Base-by-base conservation (phyloP, 2,329 filamentous ascomycete species). In the Aspergillus sp. region DNA sequence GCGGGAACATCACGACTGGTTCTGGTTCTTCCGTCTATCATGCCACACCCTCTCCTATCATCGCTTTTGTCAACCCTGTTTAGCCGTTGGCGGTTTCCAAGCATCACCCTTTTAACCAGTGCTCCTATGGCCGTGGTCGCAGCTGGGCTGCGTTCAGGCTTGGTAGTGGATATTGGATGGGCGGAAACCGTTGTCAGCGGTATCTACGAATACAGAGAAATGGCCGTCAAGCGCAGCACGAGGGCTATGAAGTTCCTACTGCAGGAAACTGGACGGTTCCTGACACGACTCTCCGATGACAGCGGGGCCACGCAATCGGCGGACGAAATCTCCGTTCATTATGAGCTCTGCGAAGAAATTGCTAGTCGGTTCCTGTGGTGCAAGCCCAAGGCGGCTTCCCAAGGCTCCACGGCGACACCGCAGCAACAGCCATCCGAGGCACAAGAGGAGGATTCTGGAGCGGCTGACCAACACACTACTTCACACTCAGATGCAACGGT, bases 101-200 rank as follows among this genome's bases (percentile, higher is more conserved):
- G 86, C 21, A 85, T 98, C 64, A 93, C 91, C 2, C 82, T 99
- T 45, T 80, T 97, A 70, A 91, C 92, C 1, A 85, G 87, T 0
- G 87, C 94, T 0, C 84, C 92, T 19, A 89, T 95, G 76, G 82
- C 87, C 1, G 82, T 89, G 6, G 85, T 93, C 3, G 90, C 89
- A 7, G 92, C 93, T 5, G 95, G 95, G 0, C 80, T 96, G 43
- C 87, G 95, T 13, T 91, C 91, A n/a, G 92, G 89, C 1, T 76
- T 99, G 45, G 87, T 98, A 0, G 82, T 99, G 39, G 92, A 99
- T 71, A 84, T 99, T 62, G 95, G 94, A 47, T 99, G 95, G 95
- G 84, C 88, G 45, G 95, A 98, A 76, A 96, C 93, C 0, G 85
- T 89, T 0, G 86, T 96, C 21, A 96, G 92, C 0, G 90, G 89